Evolutionary conservation across 2,329 filamentous ascomycete genomes (phyloP).

Genomic region (Arthrocladium fulminans): DNA sequence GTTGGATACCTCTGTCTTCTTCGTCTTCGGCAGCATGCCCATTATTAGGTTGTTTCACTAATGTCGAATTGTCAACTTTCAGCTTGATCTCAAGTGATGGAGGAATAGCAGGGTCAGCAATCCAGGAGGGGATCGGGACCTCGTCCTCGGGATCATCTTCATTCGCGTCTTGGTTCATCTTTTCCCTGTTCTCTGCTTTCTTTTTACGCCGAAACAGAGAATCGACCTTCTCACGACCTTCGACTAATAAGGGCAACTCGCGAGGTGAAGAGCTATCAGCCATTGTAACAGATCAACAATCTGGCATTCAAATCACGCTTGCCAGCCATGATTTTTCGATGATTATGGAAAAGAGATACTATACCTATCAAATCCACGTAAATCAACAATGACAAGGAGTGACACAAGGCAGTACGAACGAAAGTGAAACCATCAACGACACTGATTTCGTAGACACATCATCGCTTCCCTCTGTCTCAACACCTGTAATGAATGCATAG

Average conservation of each 20-base stretch:
- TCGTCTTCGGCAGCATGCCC: background rate
- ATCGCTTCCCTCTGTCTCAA: too few species aligned
- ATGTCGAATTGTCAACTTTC: background rate
- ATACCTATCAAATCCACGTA: too few species aligned
- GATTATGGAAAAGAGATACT: too few species aligned
- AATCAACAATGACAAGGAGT: background rate
- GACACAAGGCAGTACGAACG: background rate
- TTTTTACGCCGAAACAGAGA: constrained; percentile 11
- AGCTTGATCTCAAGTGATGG: background rate
- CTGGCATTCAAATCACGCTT: background rate
- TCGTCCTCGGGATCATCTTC: constrained; percentile 3
- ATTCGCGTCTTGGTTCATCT: background rate
- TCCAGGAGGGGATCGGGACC: constrained; percentile 2
- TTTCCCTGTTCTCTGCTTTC: background rate
- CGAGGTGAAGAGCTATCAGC: constrained; percentile 16
- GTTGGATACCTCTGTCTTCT: background rate
- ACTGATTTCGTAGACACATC: too few species aligned
- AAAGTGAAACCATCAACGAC: too few species aligned
- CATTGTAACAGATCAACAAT: constrained; percentile 7
- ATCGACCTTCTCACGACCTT: constrained; percentile 17
- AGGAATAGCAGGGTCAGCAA: background rate
- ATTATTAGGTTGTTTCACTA: background rate
- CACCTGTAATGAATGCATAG: too few species aligned
- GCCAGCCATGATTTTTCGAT: background rate
- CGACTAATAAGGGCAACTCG: constrained; percentile 19